These are phyloP conservation scores for Nicotiana tomentosiformis DNA, from an alignment of 257 asterid genomes.

Conservation along the genomic window DNA sequence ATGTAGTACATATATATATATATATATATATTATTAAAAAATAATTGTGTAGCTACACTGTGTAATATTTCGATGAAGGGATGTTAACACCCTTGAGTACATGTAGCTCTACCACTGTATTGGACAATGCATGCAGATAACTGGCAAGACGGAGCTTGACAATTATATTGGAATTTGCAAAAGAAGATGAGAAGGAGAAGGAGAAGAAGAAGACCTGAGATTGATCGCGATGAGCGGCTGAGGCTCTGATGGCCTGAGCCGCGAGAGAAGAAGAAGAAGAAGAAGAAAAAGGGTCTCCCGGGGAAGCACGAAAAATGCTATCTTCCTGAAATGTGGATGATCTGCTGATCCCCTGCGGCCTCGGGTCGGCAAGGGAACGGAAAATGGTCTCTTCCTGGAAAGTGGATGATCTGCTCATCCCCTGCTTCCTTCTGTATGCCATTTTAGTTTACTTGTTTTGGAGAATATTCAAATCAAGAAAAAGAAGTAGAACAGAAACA, in stretches of 20 bases:
- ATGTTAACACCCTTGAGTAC: too few species aligned
- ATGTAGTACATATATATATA: too few species aligned
- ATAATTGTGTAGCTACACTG: too few species aligned
- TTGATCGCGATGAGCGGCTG: constrained; percentile 2
- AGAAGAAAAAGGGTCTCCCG: neutral
- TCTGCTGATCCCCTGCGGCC: constrained; percentile 13
- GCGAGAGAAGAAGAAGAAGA: constrained; percentile 11
- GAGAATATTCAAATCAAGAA: neutral
- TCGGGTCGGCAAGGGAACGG: neutral
- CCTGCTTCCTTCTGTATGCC: constrained; percentile 23
- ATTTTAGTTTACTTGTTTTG: neutral
- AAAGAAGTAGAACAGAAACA: neutral
- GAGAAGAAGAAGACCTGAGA: constrained; percentile 3
- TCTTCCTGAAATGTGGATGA: constrained; percentile 20
- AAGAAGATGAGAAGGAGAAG: too few species aligned
- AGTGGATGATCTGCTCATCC: constrained; percentile 18
- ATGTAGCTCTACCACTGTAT: too few species aligned
- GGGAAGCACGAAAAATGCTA: neutral
- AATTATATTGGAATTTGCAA: neutral
- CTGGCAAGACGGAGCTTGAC: neutral
- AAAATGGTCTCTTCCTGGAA: constrained; percentile 12
- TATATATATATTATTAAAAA: too few species aligned
- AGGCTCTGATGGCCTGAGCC: constrained; percentile 16
- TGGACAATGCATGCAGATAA: neutral
- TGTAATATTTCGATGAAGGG: too few species aligned